Conservation (phyloP, 164 flowering plant species). For the Malania oleifera region DNA sequence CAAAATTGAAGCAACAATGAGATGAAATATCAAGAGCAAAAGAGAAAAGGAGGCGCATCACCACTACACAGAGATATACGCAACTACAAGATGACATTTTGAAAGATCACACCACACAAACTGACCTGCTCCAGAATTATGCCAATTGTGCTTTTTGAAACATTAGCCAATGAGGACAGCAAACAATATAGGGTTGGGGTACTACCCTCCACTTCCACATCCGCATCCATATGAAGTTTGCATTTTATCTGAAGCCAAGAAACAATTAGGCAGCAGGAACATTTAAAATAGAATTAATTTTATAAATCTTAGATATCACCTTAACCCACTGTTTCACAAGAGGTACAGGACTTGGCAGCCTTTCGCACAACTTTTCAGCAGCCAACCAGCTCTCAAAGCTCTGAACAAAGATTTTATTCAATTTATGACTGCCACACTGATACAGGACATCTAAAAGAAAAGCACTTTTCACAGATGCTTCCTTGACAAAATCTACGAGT, state of each 20-base stretch:
- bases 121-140: constrained; percentile 74
- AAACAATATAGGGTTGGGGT: constrained; percentile 36
- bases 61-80: not conserved
- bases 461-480: constrained; percentile 53
- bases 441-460: constrained; percentile 57
- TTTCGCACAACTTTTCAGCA: constrained; percentile 34
- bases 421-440: constrained; percentile 36
- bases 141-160: constrained; percentile 36
- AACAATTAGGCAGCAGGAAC: constrained; percentile 17
- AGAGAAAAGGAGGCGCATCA: not conserved
- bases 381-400: constrained; percentile 58
- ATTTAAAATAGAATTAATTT: not conserved
- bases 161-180: constrained; percentile 35
- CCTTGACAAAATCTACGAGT: constrained; percentile 38
- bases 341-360: constrained; percentile 44
- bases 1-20: constrained; percentile 10
- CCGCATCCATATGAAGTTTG: constrained; percentile 23
- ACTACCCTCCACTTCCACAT: constrained; percentile 21
- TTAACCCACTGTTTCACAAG: constrained; percentile 85
- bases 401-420: constrained; percentile 26
- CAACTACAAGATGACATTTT: not conserved
- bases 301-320: constrained; percentile 36
- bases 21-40: not conserved
- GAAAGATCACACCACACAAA: not conserved
- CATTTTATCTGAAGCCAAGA: constrained; percentile 47